These are phyloP conservation scores for sorghum (Sorghum bicolor) DNA, from an alignment of 176 grass and related monocot genomes.

Conservation along the genomic window Sorghum_bicolor_NCBIv3 NC_012873.2:64924001-64924500, in stretches of 20 bases:
- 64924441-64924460: slow-evolving; percentile 30
- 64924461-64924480: slow-evolving; percentile 29
- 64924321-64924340: slow-evolving; percentile 35
- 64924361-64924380: slow-evolving; percentile 81
- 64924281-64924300: slow-evolving; percentile 44
- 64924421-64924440: slow-evolving; percentile 31
- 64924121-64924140: slow-evolving; percentile 73
- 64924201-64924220: slow-evolving; percentile 90
- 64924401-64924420: slow-evolving; percentile 52
- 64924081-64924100: slow-evolving; percentile 79
- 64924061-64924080: slow-evolving; percentile 94
- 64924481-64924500: slow-evolving; percentile 45
- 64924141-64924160: slow-evolving; percentile 82
- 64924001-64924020: slow-evolving; percentile 97
- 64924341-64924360: slow-evolving; percentile 55
- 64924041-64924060: slow-evolving; percentile 82
- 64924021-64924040: slow-evolving; percentile 77
- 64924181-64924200: slow-evolving; percentile 78
- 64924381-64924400: slow-evolving; percentile 60
- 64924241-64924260: slow-evolving; percentile 78
- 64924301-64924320: slow-evolving; percentile 62
- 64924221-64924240: slow-evolving; percentile 79
- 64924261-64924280: slow-evolving; percentile 74
- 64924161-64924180: slow-evolving; percentile 82
- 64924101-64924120: slow-evolving; percentile 91